Evolutionary conservation across 768 basidiomycete genomes (phyloP), one percentile per base, ranked within the genome.

Genomic region (Cubamyces sp.): DNA sequence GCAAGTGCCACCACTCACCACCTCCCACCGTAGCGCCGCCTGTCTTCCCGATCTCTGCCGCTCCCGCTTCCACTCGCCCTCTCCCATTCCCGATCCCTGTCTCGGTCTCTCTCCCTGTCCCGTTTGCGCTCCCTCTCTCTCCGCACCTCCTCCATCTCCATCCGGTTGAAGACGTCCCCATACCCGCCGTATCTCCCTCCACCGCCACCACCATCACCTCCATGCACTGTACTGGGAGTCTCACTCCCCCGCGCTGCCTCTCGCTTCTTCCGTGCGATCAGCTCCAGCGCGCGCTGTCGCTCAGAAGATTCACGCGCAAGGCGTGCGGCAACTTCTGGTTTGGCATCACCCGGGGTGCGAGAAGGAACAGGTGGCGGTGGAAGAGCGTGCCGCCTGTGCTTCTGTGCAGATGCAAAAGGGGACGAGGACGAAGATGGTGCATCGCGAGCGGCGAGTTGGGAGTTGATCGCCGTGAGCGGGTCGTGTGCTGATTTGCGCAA

Each of bases 251-350:
- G 12, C 46, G 77, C 79, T 74, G 80, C 73, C 73, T 91, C 88
- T 1, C 84, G 80, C 68, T 85, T 82, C 75, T 84, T 89, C 42
- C 87, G 79, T 55, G 78, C 78, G 21, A 92, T 86, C 28, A 92
- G 85, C 8, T 82, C 89, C n/a, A 84, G 74, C 0, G 91, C 91
- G 0, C 91, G 85, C 67, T 87, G 82, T 4, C 90, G 84, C 72
- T 93, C 91, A 0, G 87, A 82, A 0, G 86, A 84, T 74, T 93
- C 91, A 26, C 91, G 86, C n/a, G 75, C 76, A 9, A 91, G 74
- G 3, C 91, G 86, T 5, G 82, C 83, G 28, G 82, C 80, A 0
- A 84, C 79, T 58, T 83, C 80, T 0, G 80, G 40, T 75, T 15
- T 74, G 76, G 39, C 72, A 69, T 54, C 72, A 62, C 46, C 41